Conservation (phyloP, 768 basidiomycete genomes). For the Dentipellis fragilis region DNA sequence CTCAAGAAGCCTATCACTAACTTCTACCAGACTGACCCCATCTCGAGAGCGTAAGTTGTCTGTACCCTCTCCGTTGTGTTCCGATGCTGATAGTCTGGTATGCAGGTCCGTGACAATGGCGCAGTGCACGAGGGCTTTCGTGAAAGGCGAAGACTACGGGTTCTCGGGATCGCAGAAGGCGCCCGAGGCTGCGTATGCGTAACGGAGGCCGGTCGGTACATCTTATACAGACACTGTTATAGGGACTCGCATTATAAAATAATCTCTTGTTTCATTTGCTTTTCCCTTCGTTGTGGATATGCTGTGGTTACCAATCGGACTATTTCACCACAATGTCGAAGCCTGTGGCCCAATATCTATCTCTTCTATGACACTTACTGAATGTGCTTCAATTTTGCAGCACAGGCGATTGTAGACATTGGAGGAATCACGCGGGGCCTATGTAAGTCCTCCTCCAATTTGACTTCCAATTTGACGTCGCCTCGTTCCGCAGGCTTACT, state of each 20-base stretch:
- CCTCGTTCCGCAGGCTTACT: not conserved
- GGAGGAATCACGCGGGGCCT: not conserved
- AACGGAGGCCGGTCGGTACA: constrained; percentile 1
- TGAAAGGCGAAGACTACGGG: constrained; percentile 59
- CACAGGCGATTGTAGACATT: too few relatives aligned
- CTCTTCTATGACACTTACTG: too few relatives aligned
- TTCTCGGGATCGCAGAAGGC: constrained; percentile 39
- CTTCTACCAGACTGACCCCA: constrained; percentile 95
- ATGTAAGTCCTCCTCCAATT: not conserved
- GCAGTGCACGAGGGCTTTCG: constrained; percentile 82
- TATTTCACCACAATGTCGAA: too few relatives aligned
- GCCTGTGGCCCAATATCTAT: too few relatives aligned
- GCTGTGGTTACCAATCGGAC: too few relatives aligned
- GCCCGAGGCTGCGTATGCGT: constrained; percentile 35
- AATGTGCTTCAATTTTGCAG: too few relatives aligned
- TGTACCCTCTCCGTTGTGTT: not conserved
- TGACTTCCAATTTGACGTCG: not conserved
- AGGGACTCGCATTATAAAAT: not conserved
- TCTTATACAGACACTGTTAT: too few relatives aligned
- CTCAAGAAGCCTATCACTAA: constrained; percentile 80
- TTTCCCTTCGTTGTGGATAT: too few relatives aligned
- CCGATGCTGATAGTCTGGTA: not conserved
- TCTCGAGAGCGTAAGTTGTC: constrained; percentile 77
- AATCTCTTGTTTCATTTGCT: not conserved
- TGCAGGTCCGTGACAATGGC: constrained; percentile 91